phyloP scores from a whole-genome alignment of 305 asterid species.

The Fraxinus baroniana region DNA sequence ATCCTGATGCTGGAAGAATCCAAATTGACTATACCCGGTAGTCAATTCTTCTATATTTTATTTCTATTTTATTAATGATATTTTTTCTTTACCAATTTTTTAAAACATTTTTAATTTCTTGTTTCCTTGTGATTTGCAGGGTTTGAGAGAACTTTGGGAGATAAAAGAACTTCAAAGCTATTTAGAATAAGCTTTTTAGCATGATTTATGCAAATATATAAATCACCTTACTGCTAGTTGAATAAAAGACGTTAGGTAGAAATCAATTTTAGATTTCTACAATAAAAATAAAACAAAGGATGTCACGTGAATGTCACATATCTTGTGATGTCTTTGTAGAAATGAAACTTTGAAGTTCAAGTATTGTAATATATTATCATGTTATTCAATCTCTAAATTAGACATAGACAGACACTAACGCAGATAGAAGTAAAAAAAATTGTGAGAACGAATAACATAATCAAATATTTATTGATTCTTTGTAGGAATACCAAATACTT shows the following conservation, averaged over 20 bases:
- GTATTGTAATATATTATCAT: too few relatives aligned
- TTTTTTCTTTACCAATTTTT: not conserved
- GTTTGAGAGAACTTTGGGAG: not conserved
- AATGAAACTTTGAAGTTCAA: too few relatives aligned
- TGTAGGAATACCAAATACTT: too few relatives aligned
- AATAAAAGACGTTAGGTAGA: not conserved
- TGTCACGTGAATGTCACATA: too few relatives aligned
- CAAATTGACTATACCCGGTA: slow-evolving; percentile 39
- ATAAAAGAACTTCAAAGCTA: not conserved
- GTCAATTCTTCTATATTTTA: not conserved
- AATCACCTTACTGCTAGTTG: not conserved
- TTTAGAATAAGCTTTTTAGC: not conserved
- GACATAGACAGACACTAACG: not conserved
- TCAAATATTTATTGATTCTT: too few relatives aligned
- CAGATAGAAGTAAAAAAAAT: not conserved
- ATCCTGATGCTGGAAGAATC: slow-evolving; percentile 39
- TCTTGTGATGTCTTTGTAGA: too few relatives aligned
- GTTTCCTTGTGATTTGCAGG: not conserved
- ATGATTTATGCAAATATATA: not conserved
- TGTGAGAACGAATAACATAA: too few relatives aligned
- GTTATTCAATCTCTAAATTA: not conserved
- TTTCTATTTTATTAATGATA: not conserved
- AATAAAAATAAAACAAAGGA: not conserved
- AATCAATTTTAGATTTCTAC: not conserved
- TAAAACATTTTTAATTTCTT: not conserved